Conservation (phyloP, 257 asterid genomes). For the Verbascum thapsus region DNA sequence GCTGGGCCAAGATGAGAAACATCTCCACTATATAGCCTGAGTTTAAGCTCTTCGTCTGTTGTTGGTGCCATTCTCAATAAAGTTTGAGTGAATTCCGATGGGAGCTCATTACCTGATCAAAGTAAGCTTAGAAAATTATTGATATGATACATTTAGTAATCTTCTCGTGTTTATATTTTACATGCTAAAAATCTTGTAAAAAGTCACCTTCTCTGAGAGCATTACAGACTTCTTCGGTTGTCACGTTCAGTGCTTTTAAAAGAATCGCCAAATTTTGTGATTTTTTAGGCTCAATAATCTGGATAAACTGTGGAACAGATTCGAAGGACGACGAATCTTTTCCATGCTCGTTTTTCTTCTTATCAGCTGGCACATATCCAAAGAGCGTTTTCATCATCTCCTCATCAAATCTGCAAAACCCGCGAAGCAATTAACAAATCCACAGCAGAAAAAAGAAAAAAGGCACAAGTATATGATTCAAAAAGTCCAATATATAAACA, state of each 20-base stretch:
- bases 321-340: conserved; percentile 52
- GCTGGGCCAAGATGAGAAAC: conserved; percentile 78
- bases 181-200: neutral
- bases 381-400: conserved; percentile 94
- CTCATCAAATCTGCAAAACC: conserved; percentile 74
- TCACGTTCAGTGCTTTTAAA: conserved; percentile 85
- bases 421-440: conserved; percentile 11
- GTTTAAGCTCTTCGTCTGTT: conserved; percentile 81
- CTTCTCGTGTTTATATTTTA: neutral
- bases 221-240: conserved; percentile 83
- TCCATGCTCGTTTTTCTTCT: conserved; percentile 45
- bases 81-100: conserved; percentile 63
- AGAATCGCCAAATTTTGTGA: conserved; percentile 90
- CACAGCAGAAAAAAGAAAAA: neutral
- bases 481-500: neutral
- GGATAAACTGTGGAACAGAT: conserved; percentile 53
- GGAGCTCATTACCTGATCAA: conserved; percentile 74
- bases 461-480: neutral
- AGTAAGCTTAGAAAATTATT: neutral
- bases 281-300: conserved; percentile 84
- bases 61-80: conserved; percentile 82
- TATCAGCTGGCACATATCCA: conserved; percentile 59
- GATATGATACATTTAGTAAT: neutral
- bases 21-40: conserved; percentile 72
- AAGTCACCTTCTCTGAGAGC: conserved; percentile 78